phyloP scores from a whole-genome alignment of 805 yeast species.

The Cyberlindnera petersonii region DNA sequence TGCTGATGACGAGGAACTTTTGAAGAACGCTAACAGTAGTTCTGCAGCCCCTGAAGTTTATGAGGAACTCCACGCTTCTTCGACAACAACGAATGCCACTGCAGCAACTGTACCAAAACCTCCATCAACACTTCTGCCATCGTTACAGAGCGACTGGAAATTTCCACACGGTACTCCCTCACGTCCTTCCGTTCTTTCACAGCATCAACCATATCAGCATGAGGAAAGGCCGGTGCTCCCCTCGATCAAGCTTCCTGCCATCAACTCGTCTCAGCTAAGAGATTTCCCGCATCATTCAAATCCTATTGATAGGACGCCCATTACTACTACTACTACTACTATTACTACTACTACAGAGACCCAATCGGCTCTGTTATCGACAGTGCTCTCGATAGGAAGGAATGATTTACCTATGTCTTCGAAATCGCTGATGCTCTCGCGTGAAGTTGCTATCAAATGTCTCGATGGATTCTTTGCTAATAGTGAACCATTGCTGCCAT shows the following conservation, averaged over 20 bases:
- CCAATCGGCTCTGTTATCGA: constrained; percentile 23
- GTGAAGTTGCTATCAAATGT: constrained; percentile 18
- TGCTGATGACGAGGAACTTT: constrained; percentile 20
- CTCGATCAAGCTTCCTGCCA: constrained; percentile 16
- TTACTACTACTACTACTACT: too few relatives aligned
- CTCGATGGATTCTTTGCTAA: constrained; percentile 17
- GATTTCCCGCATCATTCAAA: constrained; percentile 5
- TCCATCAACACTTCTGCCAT: constrained; percentile 7
- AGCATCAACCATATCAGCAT: background rate
- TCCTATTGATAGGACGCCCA: background rate
- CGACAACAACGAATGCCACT: background rate
- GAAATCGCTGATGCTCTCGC: constrained; percentile 13
- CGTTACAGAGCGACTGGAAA: constrained; percentile 7
- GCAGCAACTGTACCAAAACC: background rate
- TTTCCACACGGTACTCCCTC: constrained; percentile 4
- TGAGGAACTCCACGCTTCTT: too few relatives aligned
- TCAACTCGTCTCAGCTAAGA: constrained; percentile 8
- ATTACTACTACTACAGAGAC: constrained; percentile 12
- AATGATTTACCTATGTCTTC: constrained; percentile 13
- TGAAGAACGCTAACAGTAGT: too few relatives aligned
- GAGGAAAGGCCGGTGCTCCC: constrained; percentile 3
- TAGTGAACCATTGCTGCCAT: constrained; percentile 17
- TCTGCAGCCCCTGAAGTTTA: too few relatives aligned
- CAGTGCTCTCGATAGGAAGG: constrained; percentile 22
- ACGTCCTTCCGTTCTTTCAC: background rate